phyloP scores from a whole-genome alignment of 2,329 filamentous ascomycete species.

The Hortaea sp. region DNA sequence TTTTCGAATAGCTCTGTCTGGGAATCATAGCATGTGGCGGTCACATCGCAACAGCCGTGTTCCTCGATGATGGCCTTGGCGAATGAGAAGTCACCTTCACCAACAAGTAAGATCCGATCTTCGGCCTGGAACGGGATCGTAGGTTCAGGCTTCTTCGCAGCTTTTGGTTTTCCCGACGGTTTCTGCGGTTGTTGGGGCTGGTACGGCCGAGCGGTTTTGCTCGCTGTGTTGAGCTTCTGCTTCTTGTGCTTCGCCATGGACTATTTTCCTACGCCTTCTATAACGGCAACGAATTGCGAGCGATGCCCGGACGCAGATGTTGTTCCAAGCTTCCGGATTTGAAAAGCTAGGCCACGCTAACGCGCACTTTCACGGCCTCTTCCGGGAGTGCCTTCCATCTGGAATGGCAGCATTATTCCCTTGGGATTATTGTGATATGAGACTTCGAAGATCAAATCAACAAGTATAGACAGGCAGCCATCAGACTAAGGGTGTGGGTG shows the following conservation, averaged over 20 bases:
- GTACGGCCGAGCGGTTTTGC: conserved; percentile 2
- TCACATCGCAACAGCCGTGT: conserved; percentile 57
- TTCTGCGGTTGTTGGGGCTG: conserved; percentile 2
- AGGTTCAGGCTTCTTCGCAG: conserved; percentile 28
- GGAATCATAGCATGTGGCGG: conserved; percentile 59
- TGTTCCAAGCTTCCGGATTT: too few species aligned
- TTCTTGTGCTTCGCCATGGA: conserved; percentile 19
- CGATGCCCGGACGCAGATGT: too few species aligned
- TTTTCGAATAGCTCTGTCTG: conserved; percentile 54
- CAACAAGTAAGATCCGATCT: conserved; percentile 64
- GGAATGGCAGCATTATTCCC: too few species aligned
- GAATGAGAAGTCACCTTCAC: conserved; percentile 74
- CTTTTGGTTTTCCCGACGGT: conserved; percentile 3
- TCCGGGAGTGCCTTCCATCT: too few species aligned
- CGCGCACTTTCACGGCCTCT: too few species aligned
- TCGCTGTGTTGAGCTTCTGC: conserved; percentile 11
- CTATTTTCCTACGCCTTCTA: too few species aligned
- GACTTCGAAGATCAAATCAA: too few species aligned
- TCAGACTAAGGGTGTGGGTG: too few species aligned
- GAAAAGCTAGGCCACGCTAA: too few species aligned
- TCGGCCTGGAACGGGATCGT: conserved; percentile 57
- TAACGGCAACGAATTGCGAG: too few species aligned
- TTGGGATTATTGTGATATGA: too few species aligned
- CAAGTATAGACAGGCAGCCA: too few species aligned
- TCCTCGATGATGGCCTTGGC: conserved; percentile 55